Evolutionary conservation across 176 grass and related monocot genomes (phyloP), one percentile per base, ranked within the genome.

Genomic region (Metroxylon sagu): DNA sequence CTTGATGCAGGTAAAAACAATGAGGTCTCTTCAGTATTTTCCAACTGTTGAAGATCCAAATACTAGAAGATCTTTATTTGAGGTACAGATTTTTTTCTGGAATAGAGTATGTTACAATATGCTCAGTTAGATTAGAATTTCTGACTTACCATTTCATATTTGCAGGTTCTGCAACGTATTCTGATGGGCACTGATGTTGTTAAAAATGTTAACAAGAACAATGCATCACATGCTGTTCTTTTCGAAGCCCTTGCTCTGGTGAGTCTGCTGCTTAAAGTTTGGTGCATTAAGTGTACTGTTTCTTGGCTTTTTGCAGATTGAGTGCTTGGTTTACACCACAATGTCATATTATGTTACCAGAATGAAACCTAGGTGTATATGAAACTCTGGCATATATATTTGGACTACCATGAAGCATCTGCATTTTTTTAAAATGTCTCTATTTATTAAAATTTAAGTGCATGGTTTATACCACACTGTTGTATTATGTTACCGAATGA

Each of bases 121-220:
- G 14, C 51, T 68, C 15, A 67, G 19, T 65, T 54, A 60, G 57
- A 26, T 53, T 58, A 26, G 12, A 53, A 62, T 54, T 8, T 12
- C 18, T 69, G 10, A 64, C 76, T n/a, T 35, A 17, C 6, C 18
- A 16, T 30, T n/a, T 60, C 25, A 29, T 21, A n/a, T 74, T 7
- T 80, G 49, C 76, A 98, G 93, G 93, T 98, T 68, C 78, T 98
- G 66, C 93, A 98, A 71, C 93, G 93, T 1, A 83, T 92, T 88
- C 85, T 98, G 53, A 98, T 98, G 93, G 93, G 93, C 27, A 98
- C 93, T 26, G 93, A 98, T 70, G 93, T 98, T 67, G 93, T 98
- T 30, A 98, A 98, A 77, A 98, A 98, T 4, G 93, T 98, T 59
- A 98, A 92, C 73, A 98, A 98, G 68, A 98, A 98, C 72, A 98